Conservation (phyloP, 2,329 filamentous ascomycete species). For the Alternaria hordeiaustralica region DNA sequence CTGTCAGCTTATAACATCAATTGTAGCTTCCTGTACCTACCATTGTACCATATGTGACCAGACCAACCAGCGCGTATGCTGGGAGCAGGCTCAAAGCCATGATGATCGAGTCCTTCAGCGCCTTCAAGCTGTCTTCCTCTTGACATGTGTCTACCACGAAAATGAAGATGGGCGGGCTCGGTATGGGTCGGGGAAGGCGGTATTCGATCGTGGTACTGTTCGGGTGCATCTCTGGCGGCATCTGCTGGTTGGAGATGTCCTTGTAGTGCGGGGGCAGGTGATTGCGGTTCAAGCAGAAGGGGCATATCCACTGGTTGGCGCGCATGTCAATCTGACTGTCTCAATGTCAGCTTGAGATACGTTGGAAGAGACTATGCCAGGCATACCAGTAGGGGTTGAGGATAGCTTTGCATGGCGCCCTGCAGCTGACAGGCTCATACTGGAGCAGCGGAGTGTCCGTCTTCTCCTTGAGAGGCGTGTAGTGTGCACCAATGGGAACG, state of each 20-base stretch:
- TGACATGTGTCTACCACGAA: conserved; percentile 90
- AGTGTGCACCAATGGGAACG: conserved; percentile 93
- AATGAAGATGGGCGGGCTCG: conserved; percentile 83
- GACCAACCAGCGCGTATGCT: conserved; percentile 79
- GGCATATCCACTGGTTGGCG: conserved; percentile 85
- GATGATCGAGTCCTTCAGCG: conserved; percentile 84
- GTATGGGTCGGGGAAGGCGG: conserved; percentile 78
- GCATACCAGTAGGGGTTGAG: conserved; percentile 94
- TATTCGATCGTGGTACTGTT: conserved; percentile 91
- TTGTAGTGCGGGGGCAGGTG: conserved; percentile 86
- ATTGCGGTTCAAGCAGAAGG: conserved; percentile 85
- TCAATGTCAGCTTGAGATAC: conserved; percentile 22
- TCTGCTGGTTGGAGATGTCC: conserved; percentile 82
- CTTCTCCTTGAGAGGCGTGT: conserved; percentile 96
- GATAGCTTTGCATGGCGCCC: conserved; percentile 91
- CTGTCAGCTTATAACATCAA: conserved; percentile 19
- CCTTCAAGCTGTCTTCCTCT: conserved; percentile 82
- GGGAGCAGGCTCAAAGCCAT: conserved; percentile 84
- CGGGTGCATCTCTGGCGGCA: conserved; percentile 82
- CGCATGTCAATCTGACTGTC: conserved; percentile 80
- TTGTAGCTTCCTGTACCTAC: conserved; percentile 52
- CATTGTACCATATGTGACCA: conserved; percentile 94
- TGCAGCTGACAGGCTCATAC: conserved; percentile 97
- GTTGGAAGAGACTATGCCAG: not conserved
- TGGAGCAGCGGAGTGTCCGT: conserved; percentile 85